phyloP scores from a whole-genome alignment of 2,329 filamentous ascomycete genomes.

The Emmonsiellopsis sp. region DNA sequence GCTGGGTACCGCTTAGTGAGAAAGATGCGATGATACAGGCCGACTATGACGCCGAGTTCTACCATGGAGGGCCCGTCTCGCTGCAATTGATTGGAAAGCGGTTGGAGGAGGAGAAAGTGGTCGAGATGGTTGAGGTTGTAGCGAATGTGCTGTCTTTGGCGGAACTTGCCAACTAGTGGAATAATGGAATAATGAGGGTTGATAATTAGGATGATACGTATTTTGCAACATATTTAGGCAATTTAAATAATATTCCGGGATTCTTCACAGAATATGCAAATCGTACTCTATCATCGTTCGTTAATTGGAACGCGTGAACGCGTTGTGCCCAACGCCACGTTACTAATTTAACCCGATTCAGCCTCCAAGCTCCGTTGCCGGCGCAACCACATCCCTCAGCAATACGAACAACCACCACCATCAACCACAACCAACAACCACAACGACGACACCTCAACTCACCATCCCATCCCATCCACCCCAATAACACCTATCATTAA shows the following conservation, averaged over 20 bases:
- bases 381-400: neutral
- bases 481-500: neutral
- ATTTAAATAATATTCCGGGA: neutral
- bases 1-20: slow-evolving; percentile 24
- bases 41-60: slow-evolving; percentile 22
- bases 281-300: neutral
- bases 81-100: slow-evolving; percentile 20
- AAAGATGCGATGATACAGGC: slow-evolving; percentile 20
- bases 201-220: no score
- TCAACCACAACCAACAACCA: neutral
- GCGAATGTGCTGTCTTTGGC: slow-evolving; percentile 13
- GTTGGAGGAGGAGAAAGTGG: slow-evolving; percentile 23
- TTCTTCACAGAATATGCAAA: neutral
- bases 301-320: neutral
- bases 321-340: neutral
- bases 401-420: neutral
- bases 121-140: slow-evolving; percentile 31
- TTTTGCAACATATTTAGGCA: no score
- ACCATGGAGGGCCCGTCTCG: slow-evolving; percentile 22
- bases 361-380: neutral
- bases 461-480: neutral
- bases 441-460: no score
- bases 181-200: no score
- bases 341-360: neutral
- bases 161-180: no score